Percentiles rank a stretch among this genome's conserved stretches.
These are phyloP conservation scores for Euphorbia peplus DNA, from an alignment of 345 rosid genomes.

Conservation along the genomic window DNA sequence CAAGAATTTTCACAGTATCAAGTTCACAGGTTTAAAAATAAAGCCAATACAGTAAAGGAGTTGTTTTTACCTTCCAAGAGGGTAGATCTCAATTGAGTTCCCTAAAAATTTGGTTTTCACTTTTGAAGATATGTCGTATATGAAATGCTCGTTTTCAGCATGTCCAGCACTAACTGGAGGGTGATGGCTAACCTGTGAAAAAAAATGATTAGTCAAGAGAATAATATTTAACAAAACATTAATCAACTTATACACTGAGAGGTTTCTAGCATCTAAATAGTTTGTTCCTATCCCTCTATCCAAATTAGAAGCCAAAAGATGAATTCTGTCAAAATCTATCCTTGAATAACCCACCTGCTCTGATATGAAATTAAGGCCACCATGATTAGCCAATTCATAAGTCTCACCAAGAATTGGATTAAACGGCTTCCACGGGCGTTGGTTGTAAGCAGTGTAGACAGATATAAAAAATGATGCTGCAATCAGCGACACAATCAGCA, in stretches of 20 bases:
- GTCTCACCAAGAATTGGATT: slow-evolving; percentile 99
- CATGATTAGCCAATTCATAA: slow-evolving; percentile 77
- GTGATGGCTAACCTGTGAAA: slow-evolving; percentile 77
- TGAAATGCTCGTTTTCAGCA: slow-evolving; percentile 85
- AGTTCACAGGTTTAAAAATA: background rate
- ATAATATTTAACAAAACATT: background rate
- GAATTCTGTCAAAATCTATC: background rate
- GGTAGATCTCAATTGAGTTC: slow-evolving; percentile 74
- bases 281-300: background rate
- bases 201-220: background rate
- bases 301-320: background rate
- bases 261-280: background rate
- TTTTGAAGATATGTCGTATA: slow-evolving; percentile 76
- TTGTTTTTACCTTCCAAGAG: slow-evolving; percentile 56
- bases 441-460: slow-evolving; percentile 75
- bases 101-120: slow-evolving; percentile 84
- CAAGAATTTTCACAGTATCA: background rate
- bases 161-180: slow-evolving; percentile 97
- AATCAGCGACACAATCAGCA: slow-evolving; percentile 4
- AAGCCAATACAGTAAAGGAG: background rate
- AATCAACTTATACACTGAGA: background rate
- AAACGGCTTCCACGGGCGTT: slow-evolving; percentile 93
- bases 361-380: slow-evolving; percentile 66
- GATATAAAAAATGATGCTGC: slow-evolving; percentile 91
- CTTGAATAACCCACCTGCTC: slow-evolving; percentile 60